Evolutionary conservation across 805 yeast species (phyloP).

Genomic region (Spencermartinsiella europaea): DNA sequence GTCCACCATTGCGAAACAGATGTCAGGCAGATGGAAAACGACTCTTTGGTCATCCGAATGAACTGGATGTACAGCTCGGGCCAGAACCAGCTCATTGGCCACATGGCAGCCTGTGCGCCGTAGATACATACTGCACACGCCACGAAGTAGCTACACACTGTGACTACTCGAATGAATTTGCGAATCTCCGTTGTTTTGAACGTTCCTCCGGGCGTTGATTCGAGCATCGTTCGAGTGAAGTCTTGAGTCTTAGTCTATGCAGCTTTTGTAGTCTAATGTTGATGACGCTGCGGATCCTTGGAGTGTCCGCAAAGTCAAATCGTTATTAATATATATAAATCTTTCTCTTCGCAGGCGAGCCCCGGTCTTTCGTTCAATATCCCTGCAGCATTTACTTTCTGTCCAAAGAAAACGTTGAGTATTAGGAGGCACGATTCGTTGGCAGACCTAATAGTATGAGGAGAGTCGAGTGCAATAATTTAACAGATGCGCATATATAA

Average conservation of each 20-base stretch:
- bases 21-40: constrained; percentile 28
- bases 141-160: constrained; percentile 11
- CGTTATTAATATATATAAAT: background rate
- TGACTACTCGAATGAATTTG: constrained; percentile 6
- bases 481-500: too few species aligned
- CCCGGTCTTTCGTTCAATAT: too few species aligned
- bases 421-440: background rate
- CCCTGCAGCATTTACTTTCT: too few species aligned
- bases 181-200: background rate
- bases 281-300: too few species aligned
- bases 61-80: constrained; percentile 27
- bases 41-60: constrained; percentile 31
- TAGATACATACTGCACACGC: constrained; percentile 14
- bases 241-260: too few species aligned
- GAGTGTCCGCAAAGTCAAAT: too few species aligned
- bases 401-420: too few species aligned
- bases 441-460: too few species aligned
- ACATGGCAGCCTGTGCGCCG: constrained; percentile 26
- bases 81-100: constrained; percentile 25
- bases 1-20: constrained; percentile 27
- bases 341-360: too few species aligned
- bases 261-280: too few species aligned
- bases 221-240: background rate
- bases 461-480: too few species aligned
- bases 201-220: background rate